Evolutionary conservation across 768 basidiomycete genomes (phyloP), one percentile per base, ranked within the genome.

Genomic region (Tremella fuciformis): DNA sequence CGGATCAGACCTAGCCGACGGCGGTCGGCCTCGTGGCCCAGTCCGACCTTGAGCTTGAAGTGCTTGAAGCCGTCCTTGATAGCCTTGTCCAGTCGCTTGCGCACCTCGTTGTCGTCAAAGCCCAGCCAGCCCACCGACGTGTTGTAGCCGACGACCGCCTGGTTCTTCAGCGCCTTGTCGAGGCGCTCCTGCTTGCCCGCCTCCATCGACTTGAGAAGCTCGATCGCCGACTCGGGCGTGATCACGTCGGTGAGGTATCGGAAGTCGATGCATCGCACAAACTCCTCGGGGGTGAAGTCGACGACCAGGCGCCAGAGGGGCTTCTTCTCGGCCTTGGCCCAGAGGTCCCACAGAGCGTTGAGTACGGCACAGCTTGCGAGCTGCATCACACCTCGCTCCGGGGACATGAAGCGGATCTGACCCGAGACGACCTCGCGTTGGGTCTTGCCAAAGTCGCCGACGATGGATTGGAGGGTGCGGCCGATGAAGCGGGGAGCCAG

Each of bases 21-120:
- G 50, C 90, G 78, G 75, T 93, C 92, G 68, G 84, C 83, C 39
- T 84, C 83, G 56, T 84, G 80, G 74, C 87, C 81, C n/a, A 85
- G 85, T 51, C 92, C 92, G 58, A 93, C 92, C 80, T 94, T 94
- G 49, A 67, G 71, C 67, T 94, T 94, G 84, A 96, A 96, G 78
- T 94, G 91, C 77, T 88, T 91, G 83, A 96, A 96, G 22, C 92
- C 92, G 29, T 81, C 83, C 15, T 82, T 77, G 51, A 94, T 81
- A 24, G 92, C 90, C 74, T 91, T 89, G 67, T 84, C 85, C 25
- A 67, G 46, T n/a, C 57, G 50, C 13, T 48, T 54, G 21, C 55
- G 58, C 6, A 70, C 69, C 50, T 63, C 66, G 24, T 66, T 67
- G 58, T 73, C 71, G 15, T 58, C 63, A 52, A 48, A 59, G 82